Percentiles rank a stretch among this genome's conserved stretches.
These are phyloP conservation scores for Microbotryomycetes sp. DNA, from an alignment of 1,284 basidiomycete genomes.

Conservation along the genomic window DNA sequence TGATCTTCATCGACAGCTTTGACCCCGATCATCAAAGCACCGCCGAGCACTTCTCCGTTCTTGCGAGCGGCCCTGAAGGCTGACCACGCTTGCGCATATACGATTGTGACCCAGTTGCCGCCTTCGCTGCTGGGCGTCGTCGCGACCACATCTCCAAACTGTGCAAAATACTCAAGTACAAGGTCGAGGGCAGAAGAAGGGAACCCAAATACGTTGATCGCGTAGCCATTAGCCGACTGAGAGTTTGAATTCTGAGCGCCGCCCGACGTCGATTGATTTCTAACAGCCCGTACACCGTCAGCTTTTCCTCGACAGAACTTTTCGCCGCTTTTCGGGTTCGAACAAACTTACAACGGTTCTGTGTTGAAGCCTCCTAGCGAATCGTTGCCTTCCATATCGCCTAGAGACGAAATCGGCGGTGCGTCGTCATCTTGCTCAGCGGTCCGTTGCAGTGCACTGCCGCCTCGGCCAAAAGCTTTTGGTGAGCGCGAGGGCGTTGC, in stretches of 20 bases:
- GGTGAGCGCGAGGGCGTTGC: slow-evolving; percentile 32
- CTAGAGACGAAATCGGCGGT: slow-evolving; percentile 32
- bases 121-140: slow-evolving; percentile 27
- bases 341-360: no score
- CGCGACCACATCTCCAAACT: slow-evolving; percentile 32
- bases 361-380: neutral
- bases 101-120: slow-evolving; percentile 39
- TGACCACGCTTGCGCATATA: slow-evolving; percentile 56
- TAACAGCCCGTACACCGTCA: no score
- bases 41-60: slow-evolving; percentile 65
- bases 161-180: slow-evolving; percentile 32
- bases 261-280: neutral
- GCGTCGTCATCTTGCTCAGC: slow-evolving; percentile 35
- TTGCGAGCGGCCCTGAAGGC: slow-evolving; percentile 65
- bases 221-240: slow-evolving; percentile 12
- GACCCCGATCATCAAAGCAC: slow-evolving; percentile 68
- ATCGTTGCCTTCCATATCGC: slow-evolving; percentile 30
- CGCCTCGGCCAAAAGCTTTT: slow-evolving; percentile 13
- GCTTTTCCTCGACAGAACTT: no score
- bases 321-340: no score
- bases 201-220: slow-evolving; percentile 36
- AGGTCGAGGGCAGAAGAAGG: slow-evolving; percentile 28
- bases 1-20: slow-evolving; percentile 53
- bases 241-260: no score
- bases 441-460: neutral